These are phyloP conservation scores for Botrytis cinerea DNA, from an alignment of 2,329 filamentous ascomycete genomes.

Conservation along the genomic window DNA sequence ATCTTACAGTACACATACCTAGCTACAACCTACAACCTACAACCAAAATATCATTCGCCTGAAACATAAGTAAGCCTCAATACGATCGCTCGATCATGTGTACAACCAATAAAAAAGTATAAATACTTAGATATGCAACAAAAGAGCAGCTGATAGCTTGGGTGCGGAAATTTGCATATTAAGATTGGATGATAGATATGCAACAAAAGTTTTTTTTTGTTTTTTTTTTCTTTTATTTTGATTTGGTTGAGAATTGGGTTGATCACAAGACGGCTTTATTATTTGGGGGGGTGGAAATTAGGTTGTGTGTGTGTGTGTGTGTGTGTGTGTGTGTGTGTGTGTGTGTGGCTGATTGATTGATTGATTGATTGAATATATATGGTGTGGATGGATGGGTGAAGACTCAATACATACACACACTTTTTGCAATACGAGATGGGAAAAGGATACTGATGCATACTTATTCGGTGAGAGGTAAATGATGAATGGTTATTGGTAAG, in stretches of 20 bases:
- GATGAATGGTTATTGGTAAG: background rate
- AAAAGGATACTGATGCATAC: background rate
- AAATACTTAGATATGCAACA: background rate
- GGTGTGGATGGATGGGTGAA: background rate
- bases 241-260: background rate
- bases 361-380: background rate
- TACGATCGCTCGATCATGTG: too few relatives aligned
- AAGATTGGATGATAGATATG: slow-evolving; percentile 2
- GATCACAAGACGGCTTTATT: background rate
- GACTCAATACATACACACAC: background rate
- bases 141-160: background rate
- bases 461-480: background rate
- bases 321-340: background rate
- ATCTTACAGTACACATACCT: too few relatives aligned
- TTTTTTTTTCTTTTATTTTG: too few relatives aligned
- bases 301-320: background rate
- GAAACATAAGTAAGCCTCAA: background rate
- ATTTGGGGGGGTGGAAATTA: background rate
- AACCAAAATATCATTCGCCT: background rate
- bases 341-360: background rate
- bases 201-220: background rate
- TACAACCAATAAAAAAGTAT: background rate
- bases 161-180: background rate
- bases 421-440: background rate
- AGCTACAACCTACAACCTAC: too few relatives aligned